Conservation (phyloP, 768 basidiomycete genomes). For the Mycena albidolilacea region DNA sequence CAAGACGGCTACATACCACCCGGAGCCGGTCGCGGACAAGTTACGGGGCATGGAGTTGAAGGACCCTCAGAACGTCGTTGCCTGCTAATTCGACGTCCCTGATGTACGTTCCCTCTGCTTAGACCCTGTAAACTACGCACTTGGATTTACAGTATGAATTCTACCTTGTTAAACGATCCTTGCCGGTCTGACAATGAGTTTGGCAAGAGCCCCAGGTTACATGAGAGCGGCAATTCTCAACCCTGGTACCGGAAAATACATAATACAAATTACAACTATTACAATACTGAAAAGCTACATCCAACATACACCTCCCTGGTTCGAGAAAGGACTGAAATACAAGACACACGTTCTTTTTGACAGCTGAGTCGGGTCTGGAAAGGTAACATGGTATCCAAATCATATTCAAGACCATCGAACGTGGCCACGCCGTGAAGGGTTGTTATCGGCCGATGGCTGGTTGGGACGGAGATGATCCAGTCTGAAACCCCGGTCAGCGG, state of each 20-base stretch:
- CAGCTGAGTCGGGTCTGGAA: neutral
- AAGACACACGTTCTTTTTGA: neutral
- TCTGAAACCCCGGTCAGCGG: neutral
- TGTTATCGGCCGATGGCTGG: constrained; percentile 5
- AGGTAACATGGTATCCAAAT: neutral
- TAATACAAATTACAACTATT: neutral
- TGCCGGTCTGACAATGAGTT: too few species aligned
- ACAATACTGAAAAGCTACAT: neutral
- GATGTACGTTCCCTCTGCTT: too few species aligned
- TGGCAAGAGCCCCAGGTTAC: too few species aligned
- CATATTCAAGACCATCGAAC: constrained; percentile 30
- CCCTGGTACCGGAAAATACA: neutral
- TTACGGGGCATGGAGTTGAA: too few species aligned
- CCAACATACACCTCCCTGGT: neutral
- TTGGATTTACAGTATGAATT: too few species aligned
- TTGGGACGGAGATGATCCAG: constrained; percentile 17
- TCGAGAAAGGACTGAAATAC: neutral
- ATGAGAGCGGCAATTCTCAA: too few species aligned
- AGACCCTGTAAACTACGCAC: too few species aligned
- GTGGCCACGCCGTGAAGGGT: neutral
- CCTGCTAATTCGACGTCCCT: too few species aligned
- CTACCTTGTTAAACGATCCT: too few species aligned
- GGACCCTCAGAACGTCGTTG: too few species aligned
- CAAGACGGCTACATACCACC: neutral
- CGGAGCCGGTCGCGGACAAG: too few species aligned